Conservation (phyloP, 441 rosid species). For the Biscutella laevigata region DNA sequence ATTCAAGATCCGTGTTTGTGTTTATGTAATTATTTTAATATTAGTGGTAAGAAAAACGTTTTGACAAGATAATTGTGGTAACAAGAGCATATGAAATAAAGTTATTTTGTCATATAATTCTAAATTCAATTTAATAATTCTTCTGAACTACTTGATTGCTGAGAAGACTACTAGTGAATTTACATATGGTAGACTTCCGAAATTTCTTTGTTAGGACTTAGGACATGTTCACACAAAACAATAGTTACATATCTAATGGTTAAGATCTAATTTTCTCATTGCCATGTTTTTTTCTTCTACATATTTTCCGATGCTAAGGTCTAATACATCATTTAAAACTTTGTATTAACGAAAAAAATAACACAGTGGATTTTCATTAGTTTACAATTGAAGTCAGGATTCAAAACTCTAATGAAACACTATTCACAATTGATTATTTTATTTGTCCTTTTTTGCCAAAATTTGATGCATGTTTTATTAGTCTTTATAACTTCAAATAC, state of each 20-base stretch:
- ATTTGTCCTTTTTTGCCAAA: too few species aligned
- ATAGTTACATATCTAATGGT: background rate
- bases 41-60: background rate
- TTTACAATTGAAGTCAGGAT: background rate
- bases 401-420: background rate
- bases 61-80: too few species aligned
- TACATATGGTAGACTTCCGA: background rate
- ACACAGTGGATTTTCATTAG: background rate
- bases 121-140: background rate
- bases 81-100: too few species aligned
- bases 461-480: too few species aligned
- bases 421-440: background rate
- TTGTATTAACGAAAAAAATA: background rate
- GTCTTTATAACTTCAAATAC: background rate
- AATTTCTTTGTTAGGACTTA: background rate
- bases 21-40: too few species aligned
- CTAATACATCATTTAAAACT: background rate
- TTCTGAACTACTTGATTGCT: background rate
- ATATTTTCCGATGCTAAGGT: too few species aligned
- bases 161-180: background rate
- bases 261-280: too few species aligned
- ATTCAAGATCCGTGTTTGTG: too few species aligned
- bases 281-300: too few species aligned
- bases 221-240: background rate
- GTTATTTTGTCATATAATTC: background rate